A percentile compares a stretch with the other conserved stretches of the same genome.
Evolutionary conservation across 306 rosid species (phyloP).

Genomic region (Quercus suber): DNA sequence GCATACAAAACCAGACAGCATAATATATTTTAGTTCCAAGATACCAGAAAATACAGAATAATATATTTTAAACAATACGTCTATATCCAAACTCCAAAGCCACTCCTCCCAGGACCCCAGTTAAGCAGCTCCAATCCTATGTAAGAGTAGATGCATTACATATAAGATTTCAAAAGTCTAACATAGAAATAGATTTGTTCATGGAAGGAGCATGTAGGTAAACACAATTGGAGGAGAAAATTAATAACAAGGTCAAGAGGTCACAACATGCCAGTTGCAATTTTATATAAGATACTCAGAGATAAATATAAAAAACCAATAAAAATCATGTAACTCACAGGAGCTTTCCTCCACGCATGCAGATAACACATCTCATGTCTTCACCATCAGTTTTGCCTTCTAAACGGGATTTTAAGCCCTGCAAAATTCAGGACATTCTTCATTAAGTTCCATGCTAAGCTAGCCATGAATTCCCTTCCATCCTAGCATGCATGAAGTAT

Average conservation of each 20-base stretch:
- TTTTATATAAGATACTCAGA: not conserved
- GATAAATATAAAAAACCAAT: not conserved
- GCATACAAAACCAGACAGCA: not conserved
- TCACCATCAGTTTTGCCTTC: not conserved
- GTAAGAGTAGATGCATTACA: not conserved
- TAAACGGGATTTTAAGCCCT: not conserved
- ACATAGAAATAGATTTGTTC: not conserved
- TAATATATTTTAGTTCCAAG: not conserved
- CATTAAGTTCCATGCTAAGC: conserved; percentile 1
- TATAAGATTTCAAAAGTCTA: not conserved
- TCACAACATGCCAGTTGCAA: not conserved
- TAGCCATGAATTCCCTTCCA: conserved; percentile 15
- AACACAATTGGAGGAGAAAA: no score
- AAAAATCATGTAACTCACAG: conserved; percentile 31
- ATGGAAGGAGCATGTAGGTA: not conserved
- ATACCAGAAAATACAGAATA: not conserved
- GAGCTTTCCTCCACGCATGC: conserved; percentile 28
- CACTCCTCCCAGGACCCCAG: not conserved
- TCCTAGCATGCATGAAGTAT: conserved; percentile 20
- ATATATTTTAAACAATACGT: not conserved
- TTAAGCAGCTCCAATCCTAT: not conserved
- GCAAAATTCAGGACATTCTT: conserved; percentile 6
- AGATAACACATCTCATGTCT: conserved; percentile 19
- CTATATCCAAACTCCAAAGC: not conserved
- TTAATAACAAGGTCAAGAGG: not conserved